A percentile compares a stretch with the other conserved stretches of the same genome.
Evolutionary conservation across 805 yeast genomes (phyloP).

Genomic region (Ogataea glucozyma): DNA sequence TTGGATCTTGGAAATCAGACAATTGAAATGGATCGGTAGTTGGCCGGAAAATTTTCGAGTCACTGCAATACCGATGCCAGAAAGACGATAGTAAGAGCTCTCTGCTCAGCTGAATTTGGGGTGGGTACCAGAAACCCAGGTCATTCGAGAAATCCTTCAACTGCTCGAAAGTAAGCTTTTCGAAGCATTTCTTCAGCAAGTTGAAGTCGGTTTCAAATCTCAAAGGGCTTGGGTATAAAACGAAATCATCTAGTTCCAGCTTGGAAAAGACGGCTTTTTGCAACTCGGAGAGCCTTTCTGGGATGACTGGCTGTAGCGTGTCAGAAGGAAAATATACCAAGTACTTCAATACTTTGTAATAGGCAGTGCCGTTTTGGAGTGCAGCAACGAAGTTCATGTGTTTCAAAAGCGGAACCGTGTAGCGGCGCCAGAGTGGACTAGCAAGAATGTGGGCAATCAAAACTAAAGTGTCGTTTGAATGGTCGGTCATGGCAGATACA

Average conservation of each 20-base stretch:
- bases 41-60: not conserved
- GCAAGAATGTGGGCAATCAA: constrained; percentile 36
- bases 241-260: constrained; percentile 3
- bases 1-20: not conserved
- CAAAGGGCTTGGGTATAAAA: constrained; percentile 9
- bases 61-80: constrained; percentile 15
- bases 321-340: not conserved
- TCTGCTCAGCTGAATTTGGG: constrained; percentile 6
- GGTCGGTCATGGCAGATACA: constrained; percentile 16
- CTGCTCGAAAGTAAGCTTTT: constrained; percentile 1
- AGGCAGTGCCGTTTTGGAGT: not conserved
- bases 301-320: no score
- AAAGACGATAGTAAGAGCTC: constrained; percentile 20
- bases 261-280: constrained; percentile 2
- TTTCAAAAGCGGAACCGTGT: constrained; percentile 33
- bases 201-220: constrained; percentile 4
- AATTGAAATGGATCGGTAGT: not conserved
- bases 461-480: constrained; percentile 18
- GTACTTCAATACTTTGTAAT: constrained; percentile 6
- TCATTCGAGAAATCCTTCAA: constrained; percentile 4
- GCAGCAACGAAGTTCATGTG: constrained; percentile 28
- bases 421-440: constrained; percentile 44
- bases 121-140: constrained; percentile 8
- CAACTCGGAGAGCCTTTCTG: not conserved
- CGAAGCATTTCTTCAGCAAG: constrained; percentile 3